Percentiles rank a stretch among this genome's conserved stretches.
Evolutionary conservation across 768 basidiomycete species (phyloP).

Genomic region (Boletus insuetus): DNA sequence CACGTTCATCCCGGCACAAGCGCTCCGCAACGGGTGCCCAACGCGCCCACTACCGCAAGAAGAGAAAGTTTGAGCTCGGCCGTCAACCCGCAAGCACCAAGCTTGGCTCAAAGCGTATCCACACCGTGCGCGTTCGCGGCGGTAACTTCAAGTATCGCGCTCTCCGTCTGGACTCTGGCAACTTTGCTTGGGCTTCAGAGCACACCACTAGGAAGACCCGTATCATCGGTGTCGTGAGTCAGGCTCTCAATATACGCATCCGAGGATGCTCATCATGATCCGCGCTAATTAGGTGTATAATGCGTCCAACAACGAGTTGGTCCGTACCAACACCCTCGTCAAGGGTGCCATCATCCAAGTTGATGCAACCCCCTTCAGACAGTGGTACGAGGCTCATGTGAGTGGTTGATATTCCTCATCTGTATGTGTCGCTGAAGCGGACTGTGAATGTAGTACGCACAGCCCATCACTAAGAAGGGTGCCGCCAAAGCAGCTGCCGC

Average conservation of each 20-base stretch:
- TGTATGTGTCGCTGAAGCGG: constrained; percentile 1
- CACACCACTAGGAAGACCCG: constrained; percentile 93
- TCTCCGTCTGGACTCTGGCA: constrained; percentile 92
- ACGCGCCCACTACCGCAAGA: constrained; percentile 97
- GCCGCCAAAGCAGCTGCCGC: constrained; percentile 51
- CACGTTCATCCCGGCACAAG: constrained; percentile 96
- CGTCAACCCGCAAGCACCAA: constrained; percentile 98
- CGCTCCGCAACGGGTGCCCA: constrained; percentile 91
- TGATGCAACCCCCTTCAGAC: constrained; percentile 98
- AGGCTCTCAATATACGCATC: not conserved
- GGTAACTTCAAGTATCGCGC: constrained; percentile 96
- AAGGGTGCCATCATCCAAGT: constrained; percentile 96
- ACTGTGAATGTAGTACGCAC: constrained; percentile 75
- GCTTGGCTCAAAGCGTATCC: constrained; percentile 93
- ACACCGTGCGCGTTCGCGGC: constrained; percentile 92
- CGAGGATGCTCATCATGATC: constrained; percentile 3
- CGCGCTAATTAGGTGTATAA: constrained; percentile 77
- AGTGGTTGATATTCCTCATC: constrained; percentile 33
- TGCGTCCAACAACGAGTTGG: constrained; percentile 99
- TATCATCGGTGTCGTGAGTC: constrained; percentile 89
- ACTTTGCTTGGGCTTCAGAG: constrained; percentile 99
- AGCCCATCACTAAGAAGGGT: constrained; percentile 90
- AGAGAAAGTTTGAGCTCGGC: constrained; percentile 99
- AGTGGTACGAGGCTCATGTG: constrained; percentile 99
- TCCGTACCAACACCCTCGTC: constrained; percentile 99